These are phyloP conservation scores for Galium porrigens DNA, from an alignment of 305 asterid genomes.

Conservation along the genomic window DNA sequence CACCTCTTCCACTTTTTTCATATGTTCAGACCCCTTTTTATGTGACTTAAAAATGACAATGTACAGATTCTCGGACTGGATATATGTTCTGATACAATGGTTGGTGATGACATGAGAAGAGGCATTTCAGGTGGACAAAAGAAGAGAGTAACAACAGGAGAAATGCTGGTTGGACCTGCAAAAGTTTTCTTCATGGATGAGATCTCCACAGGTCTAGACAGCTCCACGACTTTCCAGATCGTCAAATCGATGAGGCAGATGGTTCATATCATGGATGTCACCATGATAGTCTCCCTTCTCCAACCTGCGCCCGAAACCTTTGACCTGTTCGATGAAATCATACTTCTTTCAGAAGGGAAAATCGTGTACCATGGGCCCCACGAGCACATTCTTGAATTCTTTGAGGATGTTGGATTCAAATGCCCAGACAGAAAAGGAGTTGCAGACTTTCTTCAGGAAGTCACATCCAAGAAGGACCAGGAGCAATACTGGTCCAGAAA, in stretches of 20 bases:
- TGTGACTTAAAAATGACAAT: neutral
- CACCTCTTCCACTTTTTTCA: neutral
- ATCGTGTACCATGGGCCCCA: slow-evolving; percentile 83
- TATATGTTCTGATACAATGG: slow-evolving; percentile 74
- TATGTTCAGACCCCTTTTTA: neutral
- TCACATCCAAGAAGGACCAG: slow-evolving; percentile 74
- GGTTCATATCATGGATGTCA: slow-evolving; percentile 85
- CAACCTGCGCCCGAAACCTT: slow-evolving; percentile 94
- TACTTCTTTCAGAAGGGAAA: slow-evolving; percentile 68
- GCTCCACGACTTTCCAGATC: slow-evolving; percentile 81
- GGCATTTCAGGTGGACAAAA: slow-evolving; percentile 98
- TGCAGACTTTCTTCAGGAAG: slow-evolving; percentile 90
- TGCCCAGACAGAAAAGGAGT: slow-evolving; percentile 89
- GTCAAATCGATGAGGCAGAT: slow-evolving; percentile 71
- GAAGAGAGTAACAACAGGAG: slow-evolving; percentile 87
- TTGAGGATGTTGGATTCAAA: slow-evolving; percentile 65
- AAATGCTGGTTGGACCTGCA: slow-evolving; percentile 91
- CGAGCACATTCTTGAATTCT: slow-evolving; percentile 58
- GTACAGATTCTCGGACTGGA: slow-evolving; percentile 80
- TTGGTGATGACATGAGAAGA: slow-evolving; percentile 82
- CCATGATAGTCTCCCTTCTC: slow-evolving; percentile 76
- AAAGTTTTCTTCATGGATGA: slow-evolving; percentile 92
- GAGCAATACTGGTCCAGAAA: slow-evolving; percentile 73
- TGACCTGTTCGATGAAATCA: slow-evolving; percentile 69
- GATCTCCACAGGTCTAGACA: slow-evolving; percentile 92